Percentiles rank a stretch among this genome's conserved stretches.
These are phyloP conservation scores for Centaurea solstitialis DNA, from an alignment of 129 eudicot genomes.

Conservation along the genomic window DNA sequence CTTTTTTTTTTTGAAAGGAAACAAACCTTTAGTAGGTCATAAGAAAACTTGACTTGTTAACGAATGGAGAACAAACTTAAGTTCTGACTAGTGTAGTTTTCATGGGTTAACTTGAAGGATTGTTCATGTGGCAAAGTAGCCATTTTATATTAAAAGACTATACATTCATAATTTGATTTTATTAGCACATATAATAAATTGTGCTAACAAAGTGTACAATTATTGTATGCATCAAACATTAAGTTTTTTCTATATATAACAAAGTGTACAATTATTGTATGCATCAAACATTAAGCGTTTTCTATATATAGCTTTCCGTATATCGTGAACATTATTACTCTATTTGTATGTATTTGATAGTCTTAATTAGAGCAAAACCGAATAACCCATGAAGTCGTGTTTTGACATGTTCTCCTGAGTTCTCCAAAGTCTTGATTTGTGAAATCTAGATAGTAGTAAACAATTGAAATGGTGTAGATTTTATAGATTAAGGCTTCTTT, in stretches of 20 bases:
- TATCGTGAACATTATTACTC: neutral
- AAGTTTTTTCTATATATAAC: too few species aligned
- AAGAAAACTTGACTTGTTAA: neutral
- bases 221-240: neutral
- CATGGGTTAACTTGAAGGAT: neutral
- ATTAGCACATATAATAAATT: neutral
- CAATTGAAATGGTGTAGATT: neutral
- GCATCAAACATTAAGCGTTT: neutral
- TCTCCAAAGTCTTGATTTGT: too few species aligned
- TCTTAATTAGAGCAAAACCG: neutral
- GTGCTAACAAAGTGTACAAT: neutral
- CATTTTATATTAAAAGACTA: neutral
- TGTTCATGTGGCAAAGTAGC: neutral
- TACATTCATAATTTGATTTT: too few species aligned
- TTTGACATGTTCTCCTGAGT: neutral
- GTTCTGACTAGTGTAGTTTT: neutral
- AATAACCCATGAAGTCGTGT: neutral
- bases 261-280: too few species aligned
- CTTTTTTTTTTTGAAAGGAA: too few species aligned
- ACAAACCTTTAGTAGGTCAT: neutral
- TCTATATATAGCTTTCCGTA: neutral
- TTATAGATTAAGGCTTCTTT: neutral
- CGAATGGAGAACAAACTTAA: neutral
- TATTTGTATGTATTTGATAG: neutral
- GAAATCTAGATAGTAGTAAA: neutral